Evolutionary conservation across 371 early-diverging fungal genomes (phyloP).

Genomic region (Basidiobolus meristosporus): DNA sequence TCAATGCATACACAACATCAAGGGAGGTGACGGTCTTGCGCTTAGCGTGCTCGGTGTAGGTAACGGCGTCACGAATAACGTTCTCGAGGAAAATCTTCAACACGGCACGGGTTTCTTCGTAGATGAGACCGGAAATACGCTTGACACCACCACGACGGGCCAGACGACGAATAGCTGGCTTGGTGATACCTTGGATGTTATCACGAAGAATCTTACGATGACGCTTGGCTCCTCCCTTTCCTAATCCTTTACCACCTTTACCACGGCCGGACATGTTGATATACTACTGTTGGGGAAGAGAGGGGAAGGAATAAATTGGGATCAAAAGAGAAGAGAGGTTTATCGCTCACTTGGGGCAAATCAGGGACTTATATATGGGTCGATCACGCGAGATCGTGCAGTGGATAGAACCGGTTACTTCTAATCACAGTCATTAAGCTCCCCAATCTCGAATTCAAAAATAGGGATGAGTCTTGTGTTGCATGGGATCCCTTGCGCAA

Average conservation of each 20-base stretch:
- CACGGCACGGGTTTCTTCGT: constrained; percentile 96
- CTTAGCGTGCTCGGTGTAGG: constrained; percentile 99
- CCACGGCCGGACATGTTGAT: constrained; percentile 46
- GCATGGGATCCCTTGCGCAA: too few relatives aligned
- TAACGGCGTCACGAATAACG: constrained; percentile 95
- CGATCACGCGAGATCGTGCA: too few relatives aligned
- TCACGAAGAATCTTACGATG: constrained; percentile 98
- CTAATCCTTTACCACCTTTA: constrained; percentile 95
- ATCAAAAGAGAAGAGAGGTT: too few relatives aligned
- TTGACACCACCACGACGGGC: constrained; percentile 99
- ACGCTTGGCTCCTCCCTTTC: constrained; percentile 97
- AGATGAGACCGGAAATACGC: constrained; percentile 98
- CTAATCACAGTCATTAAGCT: too few relatives aligned
- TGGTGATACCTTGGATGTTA: constrained; percentile 97
- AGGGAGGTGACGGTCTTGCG: constrained; percentile 97
- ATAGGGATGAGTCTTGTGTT: too few relatives aligned
- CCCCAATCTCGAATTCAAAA: too few relatives aligned
- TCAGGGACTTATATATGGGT: too few relatives aligned
- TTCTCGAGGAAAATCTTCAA: constrained; percentile 95
- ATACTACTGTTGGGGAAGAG: too few relatives aligned
- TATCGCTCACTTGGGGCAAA: too few relatives aligned
- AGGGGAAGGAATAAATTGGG: too few relatives aligned
- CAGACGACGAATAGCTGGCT: constrained; percentile 99
- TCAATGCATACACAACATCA: constrained; percentile 22
- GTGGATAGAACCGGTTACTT: too few relatives aligned